Evolutionary conservation across 768 basidiomycete species (phyloP), one percentile per base, ranked within the genome.

Genomic region (Rhizopogon roseolus): DNA sequence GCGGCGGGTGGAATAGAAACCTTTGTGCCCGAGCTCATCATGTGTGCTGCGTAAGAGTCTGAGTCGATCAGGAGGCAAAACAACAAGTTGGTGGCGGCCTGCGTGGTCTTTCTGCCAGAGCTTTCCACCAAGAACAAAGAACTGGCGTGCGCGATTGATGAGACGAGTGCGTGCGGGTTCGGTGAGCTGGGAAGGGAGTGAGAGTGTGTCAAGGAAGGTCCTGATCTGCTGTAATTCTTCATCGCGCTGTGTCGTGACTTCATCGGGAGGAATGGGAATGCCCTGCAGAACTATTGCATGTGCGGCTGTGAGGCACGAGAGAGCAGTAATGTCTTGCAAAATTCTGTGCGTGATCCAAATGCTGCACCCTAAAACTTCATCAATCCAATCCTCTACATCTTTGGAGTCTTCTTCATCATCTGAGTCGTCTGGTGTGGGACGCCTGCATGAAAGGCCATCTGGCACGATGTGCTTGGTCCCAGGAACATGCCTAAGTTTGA

Each of bases 401-500:
- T 29, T 4, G 1, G 29, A 29, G 29, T 29, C 29, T 4, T 29
- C 29, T 29, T 29, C 6, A 2, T 29, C 29, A 8, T 29, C 29
- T 3, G 6, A 1, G 2, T 68, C 62, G 7, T 54, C 60, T 0
- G 59, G 60, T 13, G 61, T 57, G 3, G 10, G 43, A 34, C 41
- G 2, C 29, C 63, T 32, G 14, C 67, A 45, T 0, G 67, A 74
- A 0, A 73, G 52, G 3, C 67, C 69, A 52, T 75, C 70, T 0
- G 71, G 66, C 0, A 62, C 61, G 38, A 60, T 60, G 11, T 55
- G 54, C n/a, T n/a, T 55, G 0, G 36, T 25, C 0, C 61, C 66
- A 0, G 70, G 62, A 4, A 73, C 56, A 43, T 74, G 72, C 3
- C 55, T 49, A 6, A 73, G 60, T 0, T 49, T 52, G 57, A 75